Evolutionary conservation across 768 basidiomycete genomes (phyloP).

Genomic region (Crucibulum laeve): DNA sequence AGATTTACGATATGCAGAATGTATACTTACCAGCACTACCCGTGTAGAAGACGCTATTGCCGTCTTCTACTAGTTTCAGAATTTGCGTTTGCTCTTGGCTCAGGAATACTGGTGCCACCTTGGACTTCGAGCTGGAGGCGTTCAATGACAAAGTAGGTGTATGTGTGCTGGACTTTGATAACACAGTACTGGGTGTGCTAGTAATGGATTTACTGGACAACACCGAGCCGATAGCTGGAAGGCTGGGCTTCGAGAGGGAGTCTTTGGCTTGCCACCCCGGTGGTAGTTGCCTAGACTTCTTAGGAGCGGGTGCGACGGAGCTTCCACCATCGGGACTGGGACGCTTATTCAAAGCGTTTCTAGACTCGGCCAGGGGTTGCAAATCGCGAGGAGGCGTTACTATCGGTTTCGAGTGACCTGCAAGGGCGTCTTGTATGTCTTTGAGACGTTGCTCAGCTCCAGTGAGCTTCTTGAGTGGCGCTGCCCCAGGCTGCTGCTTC

Average conservation of each 20-base stretch:
- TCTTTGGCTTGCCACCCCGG: slow-evolving; percentile 38
- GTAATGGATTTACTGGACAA: background rate
- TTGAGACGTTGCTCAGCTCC: slow-evolving; percentile 40
- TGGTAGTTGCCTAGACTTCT: slow-evolving; percentile 57
- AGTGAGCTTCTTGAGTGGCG: slow-evolving; percentile 17
- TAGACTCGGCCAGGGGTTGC: slow-evolving; percentile 23
- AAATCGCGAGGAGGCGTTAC: background rate
- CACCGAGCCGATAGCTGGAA: slow-evolving; percentile 8
- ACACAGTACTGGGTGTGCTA: background rate
- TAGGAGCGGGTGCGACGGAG: slow-evolving; percentile 26
- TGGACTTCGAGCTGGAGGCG: slow-evolving; percentile 18
- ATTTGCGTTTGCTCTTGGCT: slow-evolving; percentile 88
- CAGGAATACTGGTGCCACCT: slow-evolving; percentile 49
- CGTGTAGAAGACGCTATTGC: slow-evolving; percentile 87
- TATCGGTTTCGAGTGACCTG: slow-evolving; percentile 12
- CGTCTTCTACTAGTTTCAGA: slow-evolving; percentile 68
- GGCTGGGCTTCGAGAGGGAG: slow-evolving; percentile 29
- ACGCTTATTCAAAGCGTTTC: slow-evolving; percentile 31
- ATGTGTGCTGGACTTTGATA: slow-evolving; percentile 3
- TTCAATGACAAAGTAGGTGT: slow-evolving; percentile 8
- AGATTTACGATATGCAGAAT: background rate
- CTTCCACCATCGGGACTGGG: slow-evolving; percentile 19
- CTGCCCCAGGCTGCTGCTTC: slow-evolving; percentile 8
- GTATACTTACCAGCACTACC: slow-evolving; percentile 83
- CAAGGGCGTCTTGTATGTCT: slow-evolving; percentile 56